Evolutionary conservation across 441 rosid genomes (phyloP).

Genomic region (Arabidopsis hybrid): DNA sequence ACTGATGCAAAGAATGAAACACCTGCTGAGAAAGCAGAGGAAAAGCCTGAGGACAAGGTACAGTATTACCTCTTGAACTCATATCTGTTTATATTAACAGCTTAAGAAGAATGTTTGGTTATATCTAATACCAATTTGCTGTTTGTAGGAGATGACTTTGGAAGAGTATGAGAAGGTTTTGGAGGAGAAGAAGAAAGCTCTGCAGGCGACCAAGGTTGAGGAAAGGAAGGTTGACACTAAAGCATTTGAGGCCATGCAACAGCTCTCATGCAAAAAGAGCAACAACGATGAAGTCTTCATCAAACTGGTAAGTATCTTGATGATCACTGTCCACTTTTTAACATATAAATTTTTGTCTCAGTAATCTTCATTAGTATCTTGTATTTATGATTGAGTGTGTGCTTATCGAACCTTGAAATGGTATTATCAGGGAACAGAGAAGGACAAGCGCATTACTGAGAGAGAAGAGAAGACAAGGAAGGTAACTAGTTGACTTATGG

Average conservation of each 20-base stretch:
- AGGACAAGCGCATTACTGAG: slow-evolving; percentile 83
- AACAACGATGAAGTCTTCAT: slow-evolving; percentile 77
- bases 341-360: neutral
- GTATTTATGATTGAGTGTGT: neutral
- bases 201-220: slow-evolving; percentile 68
- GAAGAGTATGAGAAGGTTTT: slow-evolving; percentile 91
- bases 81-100: neutral
- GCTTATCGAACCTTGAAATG: slow-evolving; percentile 18
- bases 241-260: slow-evolving; percentile 81
- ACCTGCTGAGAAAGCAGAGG: slow-evolving; percentile 58
- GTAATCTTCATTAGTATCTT: neutral
- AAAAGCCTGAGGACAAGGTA: slow-evolving; percentile 87
- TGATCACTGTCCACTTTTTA: neutral
- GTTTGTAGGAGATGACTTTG: slow-evolving; percentile 76
- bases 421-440: slow-evolving; percentile 77
- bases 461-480: slow-evolving; percentile 89
- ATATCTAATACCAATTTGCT: neutral
- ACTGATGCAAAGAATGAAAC: slow-evolving; percentile 71
- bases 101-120: neutral
- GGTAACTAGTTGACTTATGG: slow-evolving; percentile 47
- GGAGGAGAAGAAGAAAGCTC: slow-evolving; percentile 85
- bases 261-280: slow-evolving; percentile 82
- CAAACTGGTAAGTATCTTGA: slow-evolving; percentile 69
- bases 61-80: neutral
- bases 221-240: slow-evolving; percentile 82